Evolutionary conservation across 2,329 filamentous ascomycete genomes (phyloP).

Genomic region (Neophaeococcomyces mojaviensis): DNA sequence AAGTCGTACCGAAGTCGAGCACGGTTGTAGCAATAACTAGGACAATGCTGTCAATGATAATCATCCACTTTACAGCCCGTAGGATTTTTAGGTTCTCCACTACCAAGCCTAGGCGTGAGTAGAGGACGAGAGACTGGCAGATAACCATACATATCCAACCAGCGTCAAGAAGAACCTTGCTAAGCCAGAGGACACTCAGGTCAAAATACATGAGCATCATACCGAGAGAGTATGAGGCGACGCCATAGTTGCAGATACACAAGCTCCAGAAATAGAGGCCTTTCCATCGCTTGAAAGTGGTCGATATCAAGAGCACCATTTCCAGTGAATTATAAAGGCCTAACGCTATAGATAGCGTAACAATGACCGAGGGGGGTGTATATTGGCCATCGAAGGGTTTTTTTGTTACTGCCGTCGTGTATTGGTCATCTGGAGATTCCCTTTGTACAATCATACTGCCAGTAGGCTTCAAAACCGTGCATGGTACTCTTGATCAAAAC

Average conservation of each 20-base stretch:
- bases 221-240: conserved; percentile 38
- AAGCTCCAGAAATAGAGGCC: conserved; percentile 46
- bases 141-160: conserved; percentile 42
- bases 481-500: too few relatives aligned
- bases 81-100: conserved; percentile 27
- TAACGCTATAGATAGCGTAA: conserved; percentile 39
- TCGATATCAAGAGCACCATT: conserved; percentile 39
- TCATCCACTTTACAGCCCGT: conserved; percentile 37
- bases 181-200: conserved; percentile 26
- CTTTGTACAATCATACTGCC: too few relatives aligned
- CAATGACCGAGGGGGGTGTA: conserved; percentile 24
- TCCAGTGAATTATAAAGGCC: conserved; percentile 45
- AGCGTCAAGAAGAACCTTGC: conserved; percentile 35
- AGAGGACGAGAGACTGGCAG: conserved; percentile 43
- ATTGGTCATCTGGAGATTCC: background rate
- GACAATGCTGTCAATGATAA: conserved; percentile 35
- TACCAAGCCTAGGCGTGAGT: conserved; percentile 41
- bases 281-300: conserved; percentile 38
- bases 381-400: conserved; percentile 8
- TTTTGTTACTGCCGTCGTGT: conserved; percentile 1
- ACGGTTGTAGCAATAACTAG: conserved; percentile 38
- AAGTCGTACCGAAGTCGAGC: conserved; percentile 36
- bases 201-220: conserved; percentile 41
- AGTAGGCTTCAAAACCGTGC: too few relatives aligned
- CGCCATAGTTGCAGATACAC: conserved; percentile 34